Base-by-base conservation (phyloP, 495 filamentous ascomycete species). In the Penicillium longicatenatum region DNA sequence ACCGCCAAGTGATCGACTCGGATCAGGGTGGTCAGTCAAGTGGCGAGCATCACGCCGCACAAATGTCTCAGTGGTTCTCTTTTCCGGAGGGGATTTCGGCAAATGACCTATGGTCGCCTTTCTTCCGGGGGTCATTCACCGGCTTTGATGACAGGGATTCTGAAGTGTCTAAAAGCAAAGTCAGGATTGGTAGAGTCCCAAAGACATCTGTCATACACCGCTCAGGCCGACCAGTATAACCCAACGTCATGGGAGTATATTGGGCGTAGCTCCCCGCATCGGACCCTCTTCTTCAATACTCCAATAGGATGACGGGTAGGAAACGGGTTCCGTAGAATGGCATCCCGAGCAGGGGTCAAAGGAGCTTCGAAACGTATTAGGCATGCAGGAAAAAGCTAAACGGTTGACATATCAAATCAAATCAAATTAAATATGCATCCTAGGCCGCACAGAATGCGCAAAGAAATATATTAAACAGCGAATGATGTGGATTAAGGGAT, bases 231-330 rank as follows among this genome's bases (percentile, higher is more conserved):
- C 11, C 4, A 26, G 26, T 26, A 37, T 8, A 17, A 17, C 17
- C 29, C 30, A 22, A 45, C 21, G 24, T 30, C 24, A 42, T 44
- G 55, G 41, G 22, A 20, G 19, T 17, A 11, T 10, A 46, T 48
- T 20, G 12, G 39, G 19, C 5, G 14, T 19, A 4, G n/a, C 30
- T 51, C 48, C 48, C 46, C 35, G 31, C 55, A 30, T 21, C n/a
- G n/a, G 45, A 50, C 33, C 24, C 46, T 50, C 54, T 54, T 19
- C 52, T 22, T 33, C n/a, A 35, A 10, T 55, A 44, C 43, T 33
- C 53, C 44, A 24, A 43, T 41, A 47, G 42, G 35, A 17, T 22
- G 29, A 58, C 46, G 26, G 19, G 42, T 2, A 19, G 3, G 42
- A 22, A 45, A 6, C 42, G 42, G 42, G 16, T 39, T 39, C 37